phyloP scores from a whole-genome alignment of 73 alveolate genomes.

The Blepharisma stoltei region DNA sequence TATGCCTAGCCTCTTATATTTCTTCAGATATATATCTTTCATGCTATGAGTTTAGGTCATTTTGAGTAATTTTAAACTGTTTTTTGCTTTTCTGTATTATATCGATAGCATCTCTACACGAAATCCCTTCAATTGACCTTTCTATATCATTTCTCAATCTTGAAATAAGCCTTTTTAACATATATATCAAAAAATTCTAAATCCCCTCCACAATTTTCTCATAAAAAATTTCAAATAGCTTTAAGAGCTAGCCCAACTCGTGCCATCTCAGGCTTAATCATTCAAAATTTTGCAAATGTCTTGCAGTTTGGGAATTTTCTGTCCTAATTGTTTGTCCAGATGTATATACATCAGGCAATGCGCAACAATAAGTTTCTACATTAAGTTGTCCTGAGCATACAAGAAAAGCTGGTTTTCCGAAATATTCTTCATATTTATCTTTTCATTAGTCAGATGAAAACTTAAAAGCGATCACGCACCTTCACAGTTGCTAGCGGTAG shows the following conservation, averaged over 20 bases:
- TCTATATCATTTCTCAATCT: constrained; percentile 21
- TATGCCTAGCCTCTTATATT: constrained; percentile 86
- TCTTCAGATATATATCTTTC: constrained; percentile 73
- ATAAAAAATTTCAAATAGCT: constrained; percentile 42
- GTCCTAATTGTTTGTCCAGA: constrained; percentile 98
- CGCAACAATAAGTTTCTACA: constrained; percentile 86
- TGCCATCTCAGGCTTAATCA: constrained; percentile 98
- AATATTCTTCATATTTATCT: constrained; percentile 79
- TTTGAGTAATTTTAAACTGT: not conserved
- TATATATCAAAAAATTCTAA: not conserved
- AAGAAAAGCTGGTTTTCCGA: constrained; percentile 82
- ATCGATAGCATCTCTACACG: constrained; percentile 92
- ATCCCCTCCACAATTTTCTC: not conserved
- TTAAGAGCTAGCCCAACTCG: constrained; percentile 85
- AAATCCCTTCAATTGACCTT: constrained; percentile 81
- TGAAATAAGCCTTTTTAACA: not conserved
- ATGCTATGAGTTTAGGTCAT: not conserved
- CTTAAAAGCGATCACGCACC: constrained; percentile 98
- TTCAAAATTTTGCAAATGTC: constrained; percentile 98
- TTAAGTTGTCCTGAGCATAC: constrained; percentile 91
- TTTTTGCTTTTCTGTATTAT: constrained; percentile 57
- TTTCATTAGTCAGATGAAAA: constrained; percentile 53
- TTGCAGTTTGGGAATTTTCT: constrained; percentile 90
- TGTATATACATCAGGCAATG: constrained; percentile 86
- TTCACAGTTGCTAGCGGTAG: constrained; percentile 94